A percentile compares a stretch with the other conserved stretches of the same genome.
phyloP scores from a whole-genome alignment of 2,329 filamentous ascomycete species.

The Pseudogymnoascus sp. region DNA sequence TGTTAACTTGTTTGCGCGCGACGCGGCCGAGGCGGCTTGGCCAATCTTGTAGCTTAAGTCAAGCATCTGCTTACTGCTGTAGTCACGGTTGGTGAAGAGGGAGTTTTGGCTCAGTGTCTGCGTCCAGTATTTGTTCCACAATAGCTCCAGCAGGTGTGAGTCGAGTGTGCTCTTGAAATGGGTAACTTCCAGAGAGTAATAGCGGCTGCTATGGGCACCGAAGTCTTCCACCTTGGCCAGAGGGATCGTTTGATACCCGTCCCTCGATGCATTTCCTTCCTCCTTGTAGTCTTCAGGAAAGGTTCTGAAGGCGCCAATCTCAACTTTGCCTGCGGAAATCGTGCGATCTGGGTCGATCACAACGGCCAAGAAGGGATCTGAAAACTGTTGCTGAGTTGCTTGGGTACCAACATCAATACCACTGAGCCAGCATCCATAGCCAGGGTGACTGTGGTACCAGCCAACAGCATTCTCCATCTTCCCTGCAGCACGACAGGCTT shows the following conservation, averaged over 20 bases:
- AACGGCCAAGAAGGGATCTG: constrained; percentile 89
- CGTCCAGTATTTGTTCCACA: constrained; percentile 99
- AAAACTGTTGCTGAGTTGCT: constrained; percentile 73
- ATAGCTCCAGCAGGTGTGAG: constrained; percentile 71
- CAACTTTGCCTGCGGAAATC: constrained; percentile 84
- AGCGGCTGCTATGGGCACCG: constrained; percentile 81
- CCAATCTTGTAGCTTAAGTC: constrained; percentile 80
- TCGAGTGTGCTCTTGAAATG: constrained; percentile 95
- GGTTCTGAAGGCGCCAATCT: constrained; percentile 94
- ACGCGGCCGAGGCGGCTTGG: constrained; percentile 46
- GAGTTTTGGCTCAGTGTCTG: constrained; percentile 89
- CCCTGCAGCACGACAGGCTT: constrained; percentile 67
- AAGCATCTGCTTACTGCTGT: constrained; percentile 82
- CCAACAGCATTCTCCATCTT: constrained; percentile 88
- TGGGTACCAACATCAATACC: constrained; percentile 94
- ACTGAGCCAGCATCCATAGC: constrained; percentile 95
- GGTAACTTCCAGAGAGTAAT: constrained; percentile 86
- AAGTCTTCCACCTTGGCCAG: constrained; percentile 94
- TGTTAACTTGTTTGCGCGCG: constrained; percentile 31
- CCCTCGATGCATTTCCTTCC: constrained; percentile 38
- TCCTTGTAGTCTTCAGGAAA: constrained; percentile 70
- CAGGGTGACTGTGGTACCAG: constrained; percentile 97
- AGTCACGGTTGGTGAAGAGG: constrained; percentile 86
- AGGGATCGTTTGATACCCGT: constrained; percentile 72
- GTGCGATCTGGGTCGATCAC: constrained; percentile 96